Percentiles rank a stretch among this genome's conserved stretches.
These are phyloP conservation scores for Ustilago xerochloae DNA, from an alignment of 1,284 basidiomycete genomes.

Conservation along the genomic window DNA sequence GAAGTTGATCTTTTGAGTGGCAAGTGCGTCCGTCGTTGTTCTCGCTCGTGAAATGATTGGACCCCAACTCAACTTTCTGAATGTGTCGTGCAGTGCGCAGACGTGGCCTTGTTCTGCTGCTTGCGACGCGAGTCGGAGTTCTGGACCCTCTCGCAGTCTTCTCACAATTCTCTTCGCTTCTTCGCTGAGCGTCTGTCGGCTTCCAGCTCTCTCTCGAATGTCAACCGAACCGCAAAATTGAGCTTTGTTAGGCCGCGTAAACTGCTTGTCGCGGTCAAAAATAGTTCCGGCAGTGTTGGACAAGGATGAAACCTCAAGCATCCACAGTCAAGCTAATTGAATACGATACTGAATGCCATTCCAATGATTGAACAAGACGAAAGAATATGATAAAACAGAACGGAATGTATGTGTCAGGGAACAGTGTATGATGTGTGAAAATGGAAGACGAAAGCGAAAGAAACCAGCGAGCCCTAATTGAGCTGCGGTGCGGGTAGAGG, in stretches of 20 bases:
- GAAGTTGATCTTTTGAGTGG: background rate
- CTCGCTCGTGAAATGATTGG: background rate
- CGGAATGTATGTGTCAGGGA: constrained; percentile 14
- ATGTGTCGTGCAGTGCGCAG: background rate
- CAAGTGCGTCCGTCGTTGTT: constrained; percentile 23
- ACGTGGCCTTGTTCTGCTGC: constrained; percentile 2
- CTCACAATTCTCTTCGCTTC: background rate
- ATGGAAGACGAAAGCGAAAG: constrained; percentile 7
- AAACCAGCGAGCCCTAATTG: background rate
- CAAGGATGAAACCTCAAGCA: too few relatives aligned
- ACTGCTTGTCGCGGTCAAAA: too few relatives aligned
- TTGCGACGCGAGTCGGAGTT: background rate
- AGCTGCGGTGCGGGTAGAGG: background rate
- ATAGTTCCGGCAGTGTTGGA: too few relatives aligned
- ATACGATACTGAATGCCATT: too few relatives aligned
- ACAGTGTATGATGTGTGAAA: constrained; percentile 1
- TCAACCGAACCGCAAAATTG: background rate
- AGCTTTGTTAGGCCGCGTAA: background rate
- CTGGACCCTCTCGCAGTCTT: background rate
- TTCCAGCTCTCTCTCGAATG: constrained; percentile 32
- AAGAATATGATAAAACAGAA: background rate
- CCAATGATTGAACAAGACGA: constrained; percentile 4
- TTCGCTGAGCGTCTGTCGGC: constrained; percentile 37
- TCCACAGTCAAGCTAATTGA: too few relatives aligned
- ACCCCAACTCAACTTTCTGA: constrained; percentile 4